Conservation (phyloP, 495 filamentous ascomycete genomes). For the Oleoguttula mirabilis region DNA sequence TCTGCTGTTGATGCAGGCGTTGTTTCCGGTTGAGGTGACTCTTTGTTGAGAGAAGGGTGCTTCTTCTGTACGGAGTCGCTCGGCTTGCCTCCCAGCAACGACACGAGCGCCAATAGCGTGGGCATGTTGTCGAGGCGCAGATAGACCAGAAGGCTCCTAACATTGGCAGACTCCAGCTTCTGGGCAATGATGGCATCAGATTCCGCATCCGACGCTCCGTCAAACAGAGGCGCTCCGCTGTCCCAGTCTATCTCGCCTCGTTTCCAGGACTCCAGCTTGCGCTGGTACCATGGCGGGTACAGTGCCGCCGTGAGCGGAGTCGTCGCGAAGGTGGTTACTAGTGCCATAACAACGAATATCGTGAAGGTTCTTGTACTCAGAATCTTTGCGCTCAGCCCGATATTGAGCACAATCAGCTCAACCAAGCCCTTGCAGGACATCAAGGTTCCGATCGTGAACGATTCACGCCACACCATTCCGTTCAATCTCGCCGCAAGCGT, state of each 20-base stretch:
- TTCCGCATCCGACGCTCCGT: constrained; percentile 30
- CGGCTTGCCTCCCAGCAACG: constrained; percentile 49
- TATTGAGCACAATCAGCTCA: constrained; percentile 94
- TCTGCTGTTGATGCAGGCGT: constrained; percentile 15
- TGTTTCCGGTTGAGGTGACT: background rate
- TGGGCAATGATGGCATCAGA: constrained; percentile 31
- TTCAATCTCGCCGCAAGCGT: constrained; percentile 64
- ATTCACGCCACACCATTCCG: constrained; percentile 86
- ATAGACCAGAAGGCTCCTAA: constrained; percentile 46
- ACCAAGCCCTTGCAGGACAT: constrained; percentile 98
- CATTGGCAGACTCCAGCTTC: constrained; percentile 31
- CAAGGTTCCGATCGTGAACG: constrained; percentile 76
- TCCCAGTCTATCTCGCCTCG: constrained; percentile 93
- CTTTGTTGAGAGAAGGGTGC: constrained; percentile 21
- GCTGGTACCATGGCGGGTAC: constrained; percentile 84
- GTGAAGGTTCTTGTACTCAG: constrained; percentile 81
- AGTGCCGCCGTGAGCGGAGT: constrained; percentile 67
- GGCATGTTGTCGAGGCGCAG: constrained; percentile 87
- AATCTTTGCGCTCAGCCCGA: constrained; percentile 85
- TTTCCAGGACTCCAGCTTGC: constrained; percentile 82
- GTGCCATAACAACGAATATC: constrained; percentile 96
- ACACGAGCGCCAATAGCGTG: constrained; percentile 71
- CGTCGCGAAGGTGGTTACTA: constrained; percentile 84
- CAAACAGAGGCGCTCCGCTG: constrained; percentile 41
- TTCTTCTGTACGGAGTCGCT: constrained; percentile 7